phyloP scores from a whole-genome alignment of 2,329 filamentous ascomycete genomes.

The Colletotrichum echinochloae region DNA sequence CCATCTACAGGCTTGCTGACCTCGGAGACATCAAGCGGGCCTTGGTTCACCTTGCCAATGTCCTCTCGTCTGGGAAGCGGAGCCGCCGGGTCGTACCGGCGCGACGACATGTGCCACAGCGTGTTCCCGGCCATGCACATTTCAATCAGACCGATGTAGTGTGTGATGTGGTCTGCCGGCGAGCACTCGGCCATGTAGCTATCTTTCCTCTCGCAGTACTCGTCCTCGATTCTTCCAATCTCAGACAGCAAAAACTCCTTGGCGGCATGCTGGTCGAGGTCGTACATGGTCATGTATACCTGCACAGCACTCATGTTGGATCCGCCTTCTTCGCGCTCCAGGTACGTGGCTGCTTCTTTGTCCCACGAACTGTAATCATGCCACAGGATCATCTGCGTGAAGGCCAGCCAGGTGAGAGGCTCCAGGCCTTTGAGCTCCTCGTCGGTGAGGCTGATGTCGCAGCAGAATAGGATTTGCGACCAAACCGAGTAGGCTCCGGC shows the following conservation, averaged over 20 bases:
- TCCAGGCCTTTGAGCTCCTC: not conserved
- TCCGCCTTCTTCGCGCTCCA: not conserved
- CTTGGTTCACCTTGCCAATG: slow-evolving; percentile 14
- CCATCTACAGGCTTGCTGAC: slow-evolving; percentile 11
- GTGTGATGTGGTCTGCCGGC: slow-evolving; percentile 18
- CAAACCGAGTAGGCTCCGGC: not conserved
- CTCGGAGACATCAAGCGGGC: slow-evolving; percentile 6
- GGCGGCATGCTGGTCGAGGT: slow-evolving; percentile 18
- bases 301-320: not conserved
- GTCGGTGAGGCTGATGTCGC: not conserved
- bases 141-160: slow-evolving; percentile 21
- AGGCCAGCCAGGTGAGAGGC: not conserved
- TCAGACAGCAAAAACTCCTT: slow-evolving; percentile 21
- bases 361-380: not conserved
- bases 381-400: not conserved
- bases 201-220: slow-evolving; percentile 26
- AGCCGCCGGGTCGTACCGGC: slow-evolving; percentile 14
- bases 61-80: slow-evolving; percentile 22
- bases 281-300: not conserved
- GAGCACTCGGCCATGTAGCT: slow-evolving; percentile 14
- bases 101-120: slow-evolving; percentile 23
- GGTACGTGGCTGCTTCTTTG: not conserved
- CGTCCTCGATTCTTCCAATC: slow-evolving; percentile 14
- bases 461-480: not conserved
- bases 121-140: slow-evolving; percentile 28